Evolutionary conservation across 306 rosid genomes (phyloP), one percentile per base, ranked within the genome.

Genomic region (Astragalus glycyphyllos): DNA sequence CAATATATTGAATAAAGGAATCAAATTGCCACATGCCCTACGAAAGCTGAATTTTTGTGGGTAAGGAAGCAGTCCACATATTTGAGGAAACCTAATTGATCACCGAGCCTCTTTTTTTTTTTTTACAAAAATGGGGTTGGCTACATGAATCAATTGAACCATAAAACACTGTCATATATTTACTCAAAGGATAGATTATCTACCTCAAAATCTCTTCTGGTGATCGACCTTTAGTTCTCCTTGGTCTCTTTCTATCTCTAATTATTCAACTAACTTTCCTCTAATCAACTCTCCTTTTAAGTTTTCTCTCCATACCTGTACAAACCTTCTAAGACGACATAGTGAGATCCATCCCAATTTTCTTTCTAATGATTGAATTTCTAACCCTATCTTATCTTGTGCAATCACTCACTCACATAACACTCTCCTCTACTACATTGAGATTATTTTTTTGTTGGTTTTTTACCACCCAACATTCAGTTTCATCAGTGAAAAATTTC

Each of bases 11-110:
- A 53, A 65, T 23, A 73, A 58, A 35, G 11, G 4, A 65, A 5
- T 11, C 48, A 23, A 34, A 37, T n/a, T 45, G 45, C 53, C 37
- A 3, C 15, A 20, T 51, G 3, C 45, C 69, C 16, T 50, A 53
- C 15, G 35, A 53, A 68, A 81, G 37, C 34, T 58, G 0, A 37
- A 3, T 13, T 17, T 16, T 49, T 11, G 3, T 1, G 1, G 23
- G 2, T 6, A 14, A 54, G 2, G 8, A 55, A 8, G 7, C 16
- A 32, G 11, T 50, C 16, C 20, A 59, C 11, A 65, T 4, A 41
- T 45, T 35, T 11, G 46, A 62, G 1, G 41, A 71, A 72, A 65
- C 69, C 63, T 42, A 60, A 3, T 60, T 61, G 51, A 15, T 47
- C 26, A 12, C 5, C 38, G 7, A 29, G 17, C 40, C 15, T 56